Conservation (phyloP, 1,139 yeast species). For the Candida tropicalis region DNA sequence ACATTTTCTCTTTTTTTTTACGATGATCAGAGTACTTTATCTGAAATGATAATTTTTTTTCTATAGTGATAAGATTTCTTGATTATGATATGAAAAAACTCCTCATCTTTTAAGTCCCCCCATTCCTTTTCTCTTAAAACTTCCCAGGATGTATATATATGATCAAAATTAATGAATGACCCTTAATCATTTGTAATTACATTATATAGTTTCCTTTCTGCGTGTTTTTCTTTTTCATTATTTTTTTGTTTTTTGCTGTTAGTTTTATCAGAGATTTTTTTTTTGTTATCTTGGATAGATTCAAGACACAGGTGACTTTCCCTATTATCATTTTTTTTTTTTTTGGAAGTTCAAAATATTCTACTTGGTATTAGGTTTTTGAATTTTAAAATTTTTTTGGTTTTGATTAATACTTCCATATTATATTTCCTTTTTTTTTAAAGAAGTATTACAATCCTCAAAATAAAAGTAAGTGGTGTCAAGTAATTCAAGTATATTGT, state of each 20-base stretch:
- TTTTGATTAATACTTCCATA: conserved; percentile 1
- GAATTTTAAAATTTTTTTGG: conserved; percentile 1
- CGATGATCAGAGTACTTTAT: conserved; percentile 2
- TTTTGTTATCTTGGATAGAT: conserved; percentile 9
- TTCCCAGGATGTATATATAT: conserved; percentile 3
- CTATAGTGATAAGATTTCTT: conserved; percentile 1
- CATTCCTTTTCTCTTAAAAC: background rate
- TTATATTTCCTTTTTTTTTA: background rate
- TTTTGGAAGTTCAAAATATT: too few species aligned
- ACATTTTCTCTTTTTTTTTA: conserved; percentile 2
- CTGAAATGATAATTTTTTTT: background rate
- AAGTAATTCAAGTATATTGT: background rate
- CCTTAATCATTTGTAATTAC: background rate
- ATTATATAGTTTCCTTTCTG: conserved; percentile 3
- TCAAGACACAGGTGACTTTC: conserved; percentile 6
- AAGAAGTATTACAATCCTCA: background rate
- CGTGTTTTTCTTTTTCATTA: background rate
- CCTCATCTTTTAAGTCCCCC: background rate
- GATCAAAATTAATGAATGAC: background rate
- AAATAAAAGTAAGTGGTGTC: background rate
- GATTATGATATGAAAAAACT: background rate
- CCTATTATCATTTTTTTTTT: background rate
- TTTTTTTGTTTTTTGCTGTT: background rate
- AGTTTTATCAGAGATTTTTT: background rate
- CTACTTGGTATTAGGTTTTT: too few species aligned